These are phyloP conservation scores for Malania oleifera DNA, from an alignment of 164 flowering plant genomes.

Conservation along the genomic window DNA sequence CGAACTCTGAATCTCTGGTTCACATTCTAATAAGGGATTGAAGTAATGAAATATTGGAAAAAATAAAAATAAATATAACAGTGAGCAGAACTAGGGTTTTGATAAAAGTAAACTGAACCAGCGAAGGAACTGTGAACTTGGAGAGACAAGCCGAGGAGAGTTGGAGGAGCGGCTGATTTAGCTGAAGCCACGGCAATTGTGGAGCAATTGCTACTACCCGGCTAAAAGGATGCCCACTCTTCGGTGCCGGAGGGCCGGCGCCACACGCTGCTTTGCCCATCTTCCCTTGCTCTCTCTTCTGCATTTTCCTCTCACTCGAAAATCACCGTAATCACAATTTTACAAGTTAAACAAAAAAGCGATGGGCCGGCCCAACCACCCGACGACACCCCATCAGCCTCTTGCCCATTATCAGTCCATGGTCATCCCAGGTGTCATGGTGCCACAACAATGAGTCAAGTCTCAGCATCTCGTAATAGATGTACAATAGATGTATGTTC, in stretches of 20 bases:
- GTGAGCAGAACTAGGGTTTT: conserved; percentile 8
- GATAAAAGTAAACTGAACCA: conserved; percentile 45
- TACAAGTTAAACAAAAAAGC: too few species aligned
- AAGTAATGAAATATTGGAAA: not conserved
- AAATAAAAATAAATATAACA: not conserved
- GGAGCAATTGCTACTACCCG: conserved; percentile 35
- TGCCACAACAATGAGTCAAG: too few species aligned
- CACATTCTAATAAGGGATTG: not conserved
- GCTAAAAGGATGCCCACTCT: conserved; percentile 88
- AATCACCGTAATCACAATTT: too few species aligned
- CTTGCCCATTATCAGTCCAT: too few species aligned
- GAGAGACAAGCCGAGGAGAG: conserved; percentile 85
- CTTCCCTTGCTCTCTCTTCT: conserved; percentile 65
- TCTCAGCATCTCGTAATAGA: too few species aligned
- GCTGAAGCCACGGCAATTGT: conserved; percentile 37
- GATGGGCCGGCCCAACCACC: too few species aligned
- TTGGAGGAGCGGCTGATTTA: conserved; percentile 58
- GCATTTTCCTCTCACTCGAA: conserved; percentile 37
- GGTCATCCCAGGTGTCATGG: too few species aligned
- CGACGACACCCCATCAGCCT: too few species aligned
- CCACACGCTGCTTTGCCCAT: conserved; percentile 54
- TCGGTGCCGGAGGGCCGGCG: conserved; percentile 55
- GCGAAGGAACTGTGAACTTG: conserved; percentile 80
- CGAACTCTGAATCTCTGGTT: too few species aligned
- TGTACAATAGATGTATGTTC: too few species aligned